phyloP scores from a whole-genome alignment of 257 asterid species.

The Dorcoceras hygrometricum region DNA sequence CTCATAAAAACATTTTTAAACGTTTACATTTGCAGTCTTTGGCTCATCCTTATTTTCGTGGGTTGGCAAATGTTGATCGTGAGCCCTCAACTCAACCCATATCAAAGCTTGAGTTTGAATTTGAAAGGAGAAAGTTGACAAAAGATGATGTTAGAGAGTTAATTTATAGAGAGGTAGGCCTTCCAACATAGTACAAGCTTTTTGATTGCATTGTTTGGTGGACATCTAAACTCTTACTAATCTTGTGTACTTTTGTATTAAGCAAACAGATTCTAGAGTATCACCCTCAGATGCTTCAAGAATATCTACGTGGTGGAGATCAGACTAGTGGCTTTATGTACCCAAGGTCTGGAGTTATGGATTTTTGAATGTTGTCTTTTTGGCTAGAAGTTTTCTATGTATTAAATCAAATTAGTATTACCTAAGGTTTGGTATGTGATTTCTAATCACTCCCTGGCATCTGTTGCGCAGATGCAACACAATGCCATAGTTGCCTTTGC shows the following conservation, averaged over 20 bases:
- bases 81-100: constrained; percentile 83
- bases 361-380: constrained; percentile 1
- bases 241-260: constrained; percentile 20
- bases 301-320: constrained; percentile 89
- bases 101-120: constrained; percentile 93
- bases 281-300: constrained; percentile 96
- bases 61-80: constrained; percentile 76
- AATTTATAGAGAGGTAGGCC: constrained; percentile 63
- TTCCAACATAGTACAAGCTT: constrained; percentile 22
- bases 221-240: constrained; percentile 11
- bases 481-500: background rate
- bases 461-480: background rate
- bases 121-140: constrained; percentile 78
- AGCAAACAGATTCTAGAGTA: constrained; percentile 83
- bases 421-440: background rate
- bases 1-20: constrained; percentile 12
- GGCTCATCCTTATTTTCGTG: constrained; percentile 74
- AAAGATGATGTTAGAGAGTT: constrained; percentile 96
- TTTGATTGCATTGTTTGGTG: constrained; percentile 21
- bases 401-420: too few relatives aligned
- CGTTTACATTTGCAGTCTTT: constrained; percentile 53
- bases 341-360: constrained; percentile 64
- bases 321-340: constrained; percentile 94
- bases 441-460: background rate
- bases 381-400: background rate